Evolutionary conservation across 2,329 filamentous ascomycete genomes (phyloP).

Genomic region (Penicillium sp.): DNA sequence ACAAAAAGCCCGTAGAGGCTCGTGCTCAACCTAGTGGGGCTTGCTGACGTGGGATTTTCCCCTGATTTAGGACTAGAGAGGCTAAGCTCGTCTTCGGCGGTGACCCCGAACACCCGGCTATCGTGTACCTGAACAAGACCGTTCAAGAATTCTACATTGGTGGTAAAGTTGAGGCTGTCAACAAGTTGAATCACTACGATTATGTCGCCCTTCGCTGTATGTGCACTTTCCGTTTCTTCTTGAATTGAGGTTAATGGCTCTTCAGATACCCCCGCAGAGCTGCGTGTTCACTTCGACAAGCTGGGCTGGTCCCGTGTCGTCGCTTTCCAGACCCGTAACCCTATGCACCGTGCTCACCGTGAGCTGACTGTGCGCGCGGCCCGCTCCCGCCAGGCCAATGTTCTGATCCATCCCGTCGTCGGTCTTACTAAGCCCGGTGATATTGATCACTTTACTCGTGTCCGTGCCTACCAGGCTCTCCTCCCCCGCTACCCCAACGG

Average conservation of each 20-base stretch:
- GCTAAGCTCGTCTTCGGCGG: conserved; percentile 93
- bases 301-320: conserved; percentile 97
- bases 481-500: conserved; percentile 97
- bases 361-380: conserved; percentile 97
- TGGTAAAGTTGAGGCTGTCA: conserved; percentile 92
- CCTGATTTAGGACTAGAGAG: conserved; percentile 68
- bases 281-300: conserved; percentile 97
- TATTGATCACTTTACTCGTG: conserved; percentile 99
- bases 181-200: conserved; percentile 96
- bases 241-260: conserved; percentile 3
- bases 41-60: conserved; percentile 28
- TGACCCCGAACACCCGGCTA: conserved; percentile 84
- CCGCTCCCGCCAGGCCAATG: conserved; percentile 93
- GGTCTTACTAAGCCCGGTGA: conserved; percentile 98
- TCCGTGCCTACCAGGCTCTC: conserved; percentile 96
- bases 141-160: conserved; percentile 89
- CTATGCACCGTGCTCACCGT: conserved; percentile 98
- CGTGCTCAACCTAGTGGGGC: conserved; percentile 23
- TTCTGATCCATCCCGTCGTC: conserved; percentile 97
- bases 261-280: conserved; percentile 83
- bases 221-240: conserved; percentile 31
- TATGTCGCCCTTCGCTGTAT: conserved; percentile 92
- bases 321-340: conserved; percentile 98
- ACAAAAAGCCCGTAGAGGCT: conserved; percentile 11
- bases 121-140: conserved; percentile 81